Base-by-base conservation (phyloP, 352 stramenopile species). In the Globisporangium cylindrosporum region DNA sequence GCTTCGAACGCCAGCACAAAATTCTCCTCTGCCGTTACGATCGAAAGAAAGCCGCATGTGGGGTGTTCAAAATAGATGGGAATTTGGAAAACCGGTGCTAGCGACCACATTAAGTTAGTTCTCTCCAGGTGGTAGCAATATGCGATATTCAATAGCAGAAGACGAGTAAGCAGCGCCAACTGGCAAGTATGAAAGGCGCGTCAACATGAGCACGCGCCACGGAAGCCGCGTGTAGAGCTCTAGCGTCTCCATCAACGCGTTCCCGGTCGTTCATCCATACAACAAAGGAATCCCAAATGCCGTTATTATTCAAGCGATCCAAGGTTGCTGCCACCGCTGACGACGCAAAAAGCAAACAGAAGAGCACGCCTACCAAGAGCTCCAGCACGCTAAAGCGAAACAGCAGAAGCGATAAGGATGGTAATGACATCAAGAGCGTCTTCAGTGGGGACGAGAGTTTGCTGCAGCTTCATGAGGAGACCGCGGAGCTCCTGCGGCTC, bases 401-500 rank as follows among this genome's bases (percentile, higher is more conserved):
- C 9, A 64, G 24, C 41, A 22, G 15, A 49, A n/a, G 41, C 41
- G 41, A 15, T n/a, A 49, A 49, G 1, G 27, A 46, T 36, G 63
- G 1, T n/a, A 20, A 43, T 10, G 25, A 48, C 20, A 18, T 41
- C 49, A 59, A 68, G 29, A 60, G 32, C 51, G 74, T 72, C 12
- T 88, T 89, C 57, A 68, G 66, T 58, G 72, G 71, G 25, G 82
- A 91, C 48, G 73, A 84, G 14, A 74, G 74, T 54, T 65, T 93
- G 25, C 60, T 82, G n/a, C 80, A 88, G 60, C 70, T 93, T 18
- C 74, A 91, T 46, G 75, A 74, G 0, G 86, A 92, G 69, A 93
- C 86, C 0, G 36, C 76, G 0, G 73, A 85, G 69, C 71, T 93
- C 4, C 71, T 93, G 55, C 64, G 79, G 24, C 76, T 85, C 18